phyloP scores from a whole-genome alignment of 1,284 basidiomycete genomes.

The Trichosporon ovoides region DNA sequence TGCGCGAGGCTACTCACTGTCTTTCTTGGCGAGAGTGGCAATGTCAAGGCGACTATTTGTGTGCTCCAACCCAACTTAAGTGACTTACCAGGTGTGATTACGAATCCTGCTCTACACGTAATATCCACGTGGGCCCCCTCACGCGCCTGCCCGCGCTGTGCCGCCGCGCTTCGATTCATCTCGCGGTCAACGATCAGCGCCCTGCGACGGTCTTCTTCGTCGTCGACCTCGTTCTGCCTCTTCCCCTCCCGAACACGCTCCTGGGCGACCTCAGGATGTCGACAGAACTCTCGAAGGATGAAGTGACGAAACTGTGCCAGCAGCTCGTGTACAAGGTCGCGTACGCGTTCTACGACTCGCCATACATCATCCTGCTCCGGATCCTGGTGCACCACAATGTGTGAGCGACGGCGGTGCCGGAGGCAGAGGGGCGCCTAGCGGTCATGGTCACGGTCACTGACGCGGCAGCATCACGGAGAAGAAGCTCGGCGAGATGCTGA shows the following conservation, averaged over 20 bases:
- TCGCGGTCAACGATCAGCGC: background rate
- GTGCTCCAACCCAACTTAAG: background rate
- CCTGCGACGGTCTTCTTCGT: background rate
- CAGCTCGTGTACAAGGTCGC: constrained; percentile 83
- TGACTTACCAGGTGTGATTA: too few species aligned
- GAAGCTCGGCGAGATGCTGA: constrained; percentile 79
- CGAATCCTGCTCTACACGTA: background rate
- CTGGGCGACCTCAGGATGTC: background rate
- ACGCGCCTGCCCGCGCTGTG: too few species aligned
- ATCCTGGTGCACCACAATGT: constrained; percentile 84
- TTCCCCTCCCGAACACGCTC: background rate
- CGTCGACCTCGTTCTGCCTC: background rate
- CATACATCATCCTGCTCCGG: constrained; percentile 86
- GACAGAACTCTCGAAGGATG: constrained; percentile 30
- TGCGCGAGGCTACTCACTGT: background rate
- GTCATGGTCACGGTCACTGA: background rate
- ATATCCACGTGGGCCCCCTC: background rate
- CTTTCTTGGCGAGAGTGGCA: background rate
- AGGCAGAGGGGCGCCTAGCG: background rate
- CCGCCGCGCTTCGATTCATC: too few species aligned
- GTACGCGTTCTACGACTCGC: constrained; percentile 89
- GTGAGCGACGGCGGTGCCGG: too few species aligned
- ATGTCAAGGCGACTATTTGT: background rate
- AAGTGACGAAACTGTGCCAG: constrained; percentile 33
- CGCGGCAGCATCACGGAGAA: constrained; percentile 29